phyloP scores from a whole-genome alignment of 2,329 filamentous ascomycete species.

The Botrytis pseudocinerea region DNA sequence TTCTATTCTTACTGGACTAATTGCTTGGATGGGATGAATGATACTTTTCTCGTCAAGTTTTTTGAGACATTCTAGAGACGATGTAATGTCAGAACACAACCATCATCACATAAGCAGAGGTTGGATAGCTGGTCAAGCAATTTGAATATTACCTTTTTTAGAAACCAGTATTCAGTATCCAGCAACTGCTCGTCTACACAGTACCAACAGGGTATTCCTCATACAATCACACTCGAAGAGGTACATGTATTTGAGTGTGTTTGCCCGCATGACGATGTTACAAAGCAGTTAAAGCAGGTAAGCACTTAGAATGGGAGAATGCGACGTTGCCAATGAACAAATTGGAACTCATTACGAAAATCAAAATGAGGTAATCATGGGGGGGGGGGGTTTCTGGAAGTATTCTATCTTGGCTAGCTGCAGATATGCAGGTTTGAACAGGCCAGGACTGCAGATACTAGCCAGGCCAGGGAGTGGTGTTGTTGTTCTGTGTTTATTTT shows the following conservation, averaged over 20 bases:
- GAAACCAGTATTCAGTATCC: background rate
- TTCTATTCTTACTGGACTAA: conserved; percentile 20
- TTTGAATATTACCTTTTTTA: background rate
- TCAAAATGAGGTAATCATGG: conserved; percentile 23
- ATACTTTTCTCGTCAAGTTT: conserved; percentile 15
- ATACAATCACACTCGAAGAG: conserved; percentile 1
- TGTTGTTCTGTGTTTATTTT: conserved; percentile 18
- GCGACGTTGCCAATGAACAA: background rate
- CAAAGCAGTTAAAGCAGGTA: conserved; percentile 12
- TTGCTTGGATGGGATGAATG: conserved; percentile 4
- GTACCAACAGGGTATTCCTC: background rate
- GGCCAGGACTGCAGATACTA: conserved; percentile 3
- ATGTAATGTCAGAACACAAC: conserved; percentile 15
- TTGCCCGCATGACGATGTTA: background rate
- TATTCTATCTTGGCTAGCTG: conserved; percentile 21
- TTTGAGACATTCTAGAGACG: conserved; percentile 24
- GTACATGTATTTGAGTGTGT: background rate
- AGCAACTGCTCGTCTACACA: background rate
- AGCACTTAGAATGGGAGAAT: conserved; percentile 22
- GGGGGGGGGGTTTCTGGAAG: conserved; percentile 15
- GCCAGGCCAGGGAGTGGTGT: conserved; percentile 1
- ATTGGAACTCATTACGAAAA: background rate
- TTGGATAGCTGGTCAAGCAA: conserved; percentile 1
- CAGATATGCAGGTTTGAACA: conserved; percentile 11
- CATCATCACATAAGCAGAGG: conserved; percentile 16